Conservation (phyloP, 371 early-diverging fungal species). For the Capniomyces stellatus region DNA sequence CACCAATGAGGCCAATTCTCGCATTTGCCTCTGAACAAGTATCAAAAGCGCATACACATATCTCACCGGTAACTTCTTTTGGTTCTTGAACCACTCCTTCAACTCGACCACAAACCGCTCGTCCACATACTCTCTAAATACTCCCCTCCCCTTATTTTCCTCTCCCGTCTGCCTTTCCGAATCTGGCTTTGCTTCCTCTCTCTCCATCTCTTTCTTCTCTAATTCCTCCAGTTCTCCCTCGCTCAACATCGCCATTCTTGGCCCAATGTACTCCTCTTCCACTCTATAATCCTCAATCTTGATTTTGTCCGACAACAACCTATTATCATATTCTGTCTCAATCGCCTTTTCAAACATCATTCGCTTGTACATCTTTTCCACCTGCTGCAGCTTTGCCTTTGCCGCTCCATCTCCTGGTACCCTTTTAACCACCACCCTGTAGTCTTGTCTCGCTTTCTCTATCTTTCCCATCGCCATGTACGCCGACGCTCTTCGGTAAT, state of each 20-base stretch:
- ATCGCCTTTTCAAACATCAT: constrained; percentile 90
- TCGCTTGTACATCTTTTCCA: constrained; percentile 71
- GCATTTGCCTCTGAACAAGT: constrained; percentile 47
- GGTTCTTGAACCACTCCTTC: constrained; percentile 60
- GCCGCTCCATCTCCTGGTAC: constrained; percentile 53
- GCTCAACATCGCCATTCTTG: constrained; percentile 12
- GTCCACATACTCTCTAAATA: constrained; percentile 46
- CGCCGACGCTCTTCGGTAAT: constrained; percentile 78
- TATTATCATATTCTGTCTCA: constrained; percentile 37
- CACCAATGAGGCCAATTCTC: constrained; percentile 54
- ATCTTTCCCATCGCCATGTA: constrained; percentile 66
- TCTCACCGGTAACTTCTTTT: constrained; percentile 80
- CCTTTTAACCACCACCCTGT: constrained; percentile 47
- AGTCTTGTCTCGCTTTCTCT: constrained; percentile 69
- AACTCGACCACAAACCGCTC: constrained; percentile 56
- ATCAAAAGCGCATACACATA: constrained; percentile 72
- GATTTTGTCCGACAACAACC: constrained; percentile 18
- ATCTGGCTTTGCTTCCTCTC: no score
- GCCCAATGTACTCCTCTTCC: constrained; percentile 20
- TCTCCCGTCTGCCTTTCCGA: constrained; percentile 29
- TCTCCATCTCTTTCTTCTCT: no score
- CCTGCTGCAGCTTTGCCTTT: constrained; percentile 47
- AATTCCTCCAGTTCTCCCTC: background rate
- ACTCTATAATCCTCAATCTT: constrained; percentile 17
- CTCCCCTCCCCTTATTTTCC: constrained; percentile 41